Conservation (phyloP, 345 rosid species). For the Sonneratia caseolaris region DNA sequence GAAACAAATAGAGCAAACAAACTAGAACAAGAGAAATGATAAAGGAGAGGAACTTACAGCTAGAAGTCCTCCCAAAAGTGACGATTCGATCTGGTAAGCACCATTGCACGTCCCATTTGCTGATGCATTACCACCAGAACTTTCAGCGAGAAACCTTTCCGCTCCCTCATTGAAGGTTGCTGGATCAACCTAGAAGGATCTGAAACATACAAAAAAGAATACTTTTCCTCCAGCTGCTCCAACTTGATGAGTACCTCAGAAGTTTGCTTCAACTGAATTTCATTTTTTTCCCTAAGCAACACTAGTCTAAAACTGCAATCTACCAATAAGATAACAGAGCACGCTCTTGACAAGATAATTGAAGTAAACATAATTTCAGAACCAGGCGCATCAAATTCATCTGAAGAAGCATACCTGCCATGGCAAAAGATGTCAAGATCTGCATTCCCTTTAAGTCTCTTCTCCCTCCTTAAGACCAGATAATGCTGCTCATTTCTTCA, state of each 20-base stretch:
- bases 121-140: slow-evolving; percentile 33
- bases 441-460: slow-evolving; percentile 44
- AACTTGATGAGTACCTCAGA: slow-evolving; percentile 7
- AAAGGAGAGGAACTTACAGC: slow-evolving; percentile 43
- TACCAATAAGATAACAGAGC: neutral
- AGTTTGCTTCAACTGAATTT: neutral
- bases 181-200: slow-evolving; percentile 45
- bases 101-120: slow-evolving; percentile 49
- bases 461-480: slow-evolving; percentile 52
- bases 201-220: slow-evolving; percentile 69
- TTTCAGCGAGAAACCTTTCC: slow-evolving; percentile 82
- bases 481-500: slow-evolving; percentile 41
- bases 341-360: too few relatives aligned
- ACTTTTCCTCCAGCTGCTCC: slow-evolving; percentile 57
- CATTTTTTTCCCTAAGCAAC: neutral
- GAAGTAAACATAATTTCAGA: slow-evolving; percentile 40
- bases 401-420: slow-evolving; percentile 28
- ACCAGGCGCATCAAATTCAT: slow-evolving; percentile 26
- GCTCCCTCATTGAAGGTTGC: slow-evolving; percentile 47
- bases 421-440: slow-evolving; percentile 73
- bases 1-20: neutral
- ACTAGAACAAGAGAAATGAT: neutral
- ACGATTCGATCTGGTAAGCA: slow-evolving; percentile 76
- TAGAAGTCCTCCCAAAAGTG: slow-evolving; percentile 80
- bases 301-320: neutral